Base-by-base conservation (phyloP, 352 stramenopile genomes). In the Plasmopara viticola region DNA sequence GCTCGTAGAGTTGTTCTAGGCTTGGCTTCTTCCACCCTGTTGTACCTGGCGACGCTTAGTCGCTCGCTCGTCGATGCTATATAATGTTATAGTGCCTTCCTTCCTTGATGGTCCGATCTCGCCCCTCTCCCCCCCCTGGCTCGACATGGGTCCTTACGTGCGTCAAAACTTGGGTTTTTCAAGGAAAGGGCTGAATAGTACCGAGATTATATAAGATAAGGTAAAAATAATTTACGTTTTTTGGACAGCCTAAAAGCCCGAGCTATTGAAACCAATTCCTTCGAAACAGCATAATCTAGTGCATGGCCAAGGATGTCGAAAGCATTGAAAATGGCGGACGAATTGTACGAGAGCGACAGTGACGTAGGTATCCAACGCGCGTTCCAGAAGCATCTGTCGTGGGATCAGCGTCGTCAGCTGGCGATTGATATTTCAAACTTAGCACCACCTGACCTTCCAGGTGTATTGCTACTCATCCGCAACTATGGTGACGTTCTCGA, bases 391-490 rank as follows among this genome's bases (percentile, higher is more conserved):
- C 53, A 61, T 20, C 25, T 84, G 17, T 78, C 66, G 9, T 94
- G 80, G 80, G 83, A 94, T 59, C 70, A 91, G 39, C 74, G 77
- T 5, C 72, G 78, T 0, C 65, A 69, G 10, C 58, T 94, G 15
- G 66, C 71, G 33, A 52, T 72, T 20, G 83, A 94, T 56, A 84
- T 94, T 29, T 70, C 66, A 5, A 76, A 84, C 30, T 66, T 94
- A 25, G 63, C 83, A 38, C 72, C 83, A 9, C 72, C 83, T 0
- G 83, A 94, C 39, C 48, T 86, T 13, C 54, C 80, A 0, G 80
- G 83, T 20, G 74, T 83, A 48, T 56, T 94, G 52, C 52, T 88
- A 37, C 55, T 90, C 14, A 70, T 84, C 43, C 68, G 78, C 52
- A 67, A 69, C 44, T 75, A 64, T 45, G 48, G 48, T 7, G 59